Percentiles rank a stretch among this genome's conserved stretches.
Conservation (phyloP, 495 filamentous ascomycete species). For the Aspergillus funiculosus region DNA sequence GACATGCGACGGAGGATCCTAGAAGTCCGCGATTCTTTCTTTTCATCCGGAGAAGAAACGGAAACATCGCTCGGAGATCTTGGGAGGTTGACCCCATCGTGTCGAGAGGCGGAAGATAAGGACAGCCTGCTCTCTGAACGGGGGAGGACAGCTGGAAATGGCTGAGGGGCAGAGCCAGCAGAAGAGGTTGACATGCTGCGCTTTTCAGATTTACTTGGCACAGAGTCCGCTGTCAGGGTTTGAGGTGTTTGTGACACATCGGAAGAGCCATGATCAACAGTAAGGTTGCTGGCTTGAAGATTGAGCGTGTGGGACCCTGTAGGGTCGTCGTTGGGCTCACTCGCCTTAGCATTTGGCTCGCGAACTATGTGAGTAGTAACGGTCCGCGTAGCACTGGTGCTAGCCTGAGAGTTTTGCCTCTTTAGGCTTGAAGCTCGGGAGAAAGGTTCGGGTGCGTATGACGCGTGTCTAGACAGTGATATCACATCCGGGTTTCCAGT, state of each 20-base stretch:
- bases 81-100: constrained; percentile 31
- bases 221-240: constrained; percentile 12
- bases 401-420: constrained; percentile 27
- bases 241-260: constrained; percentile 21
- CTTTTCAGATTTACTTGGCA: constrained; percentile 17
- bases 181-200: constrained; percentile 37
- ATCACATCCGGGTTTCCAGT: constrained; percentile 20
- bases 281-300: constrained; percentile 64
- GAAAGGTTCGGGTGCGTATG: constrained; percentile 22
- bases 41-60: constrained; percentile 46
- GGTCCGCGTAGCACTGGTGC: constrained; percentile 21
- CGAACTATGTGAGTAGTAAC: constrained; percentile 75
- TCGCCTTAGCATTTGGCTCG: constrained; percentile 38
- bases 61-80: constrained; percentile 39
- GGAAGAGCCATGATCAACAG: constrained; percentile 61
- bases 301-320: constrained; percentile 48
- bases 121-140: constrained; percentile 37
- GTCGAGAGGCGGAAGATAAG: constrained; percentile 33
- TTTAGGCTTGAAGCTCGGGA: constrained; percentile 31
- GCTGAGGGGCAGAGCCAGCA: constrained; percentile 25
- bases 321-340: constrained; percentile 34
- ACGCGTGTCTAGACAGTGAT: constrained; percentile 14
- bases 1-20: constrained; percentile 80
- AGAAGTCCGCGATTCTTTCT: constrained; percentile 61
- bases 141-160: constrained; percentile 16